These are phyloP conservation scores for Amyloporia xantha DNA, from an alignment of 768 basidiomycete species.

Conservation along the genomic window DNA sequence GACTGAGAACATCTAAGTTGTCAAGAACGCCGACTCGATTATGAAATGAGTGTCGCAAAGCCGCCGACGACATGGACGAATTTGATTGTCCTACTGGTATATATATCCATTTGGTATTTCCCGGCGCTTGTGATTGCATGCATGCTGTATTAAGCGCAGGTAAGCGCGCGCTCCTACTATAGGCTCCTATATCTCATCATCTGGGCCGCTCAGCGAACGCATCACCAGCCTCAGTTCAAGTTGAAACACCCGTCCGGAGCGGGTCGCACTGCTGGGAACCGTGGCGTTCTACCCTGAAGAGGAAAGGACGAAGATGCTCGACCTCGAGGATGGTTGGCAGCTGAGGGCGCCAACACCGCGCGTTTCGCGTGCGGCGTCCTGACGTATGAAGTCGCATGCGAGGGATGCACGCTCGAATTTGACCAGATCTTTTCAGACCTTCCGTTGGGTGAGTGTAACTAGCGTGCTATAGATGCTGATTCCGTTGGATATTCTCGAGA, in stretches of 20 bases:
- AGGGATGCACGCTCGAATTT: conserved; percentile 2
- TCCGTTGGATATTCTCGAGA: too few species aligned
- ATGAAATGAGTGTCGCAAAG: too few species aligned
- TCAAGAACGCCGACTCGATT: too few species aligned
- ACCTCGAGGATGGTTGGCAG: background rate
- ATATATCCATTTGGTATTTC: too few species aligned
- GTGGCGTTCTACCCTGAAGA: background rate
- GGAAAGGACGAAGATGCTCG: background rate
- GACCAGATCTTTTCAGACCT: background rate
- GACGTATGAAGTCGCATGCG: background rate
- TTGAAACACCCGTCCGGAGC: conserved; percentile 4
- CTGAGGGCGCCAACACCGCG: background rate
- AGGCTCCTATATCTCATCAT: too few species aligned
- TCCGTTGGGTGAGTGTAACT: background rate
- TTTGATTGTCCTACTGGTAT: too few species aligned
- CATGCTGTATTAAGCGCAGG: too few species aligned
- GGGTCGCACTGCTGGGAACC: background rate
- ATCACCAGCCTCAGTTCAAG: background rate
- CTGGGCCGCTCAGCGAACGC: background rate
- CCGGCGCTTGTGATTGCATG: too few species aligned
- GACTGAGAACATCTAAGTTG: too few species aligned
- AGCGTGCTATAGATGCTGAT: too few species aligned
- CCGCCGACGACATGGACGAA: too few species aligned
- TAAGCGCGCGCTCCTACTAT: too few species aligned
- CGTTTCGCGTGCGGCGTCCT: background rate